phyloP scores from a whole-genome alignment of 352 stramenopile genomes.

The Aphanomyces cochlioides region DNA sequence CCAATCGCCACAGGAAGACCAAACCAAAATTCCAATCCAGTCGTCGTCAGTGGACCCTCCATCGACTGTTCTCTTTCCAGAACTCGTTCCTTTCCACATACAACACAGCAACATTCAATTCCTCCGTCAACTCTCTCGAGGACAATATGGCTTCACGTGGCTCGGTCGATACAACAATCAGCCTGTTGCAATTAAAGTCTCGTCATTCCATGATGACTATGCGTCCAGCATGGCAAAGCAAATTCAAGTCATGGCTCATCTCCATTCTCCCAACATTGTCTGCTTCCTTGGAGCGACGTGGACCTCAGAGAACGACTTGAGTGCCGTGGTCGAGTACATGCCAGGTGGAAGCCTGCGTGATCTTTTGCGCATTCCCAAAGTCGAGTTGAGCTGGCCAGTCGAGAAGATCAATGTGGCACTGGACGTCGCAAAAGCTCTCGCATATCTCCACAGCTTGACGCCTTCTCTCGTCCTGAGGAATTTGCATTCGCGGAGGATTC shows the following conservation, averaged over 20 bases:
- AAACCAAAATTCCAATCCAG: no score
- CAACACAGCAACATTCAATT: background rate
- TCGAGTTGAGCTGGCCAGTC: conserved; percentile 71
- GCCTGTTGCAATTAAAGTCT: conserved; percentile 54
- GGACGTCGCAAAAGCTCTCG: conserved; percentile 69
- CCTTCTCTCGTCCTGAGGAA: conserved; percentile 82
- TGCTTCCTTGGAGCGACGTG: conserved; percentile 64
- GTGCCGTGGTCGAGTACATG: conserved; percentile 82
- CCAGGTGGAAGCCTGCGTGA: conserved; percentile 76
- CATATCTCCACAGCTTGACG: conserved; percentile 79
- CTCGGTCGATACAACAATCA: conserved; percentile 58
- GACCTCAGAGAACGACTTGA: conserved; percentile 70
- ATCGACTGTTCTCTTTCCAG: background rate
- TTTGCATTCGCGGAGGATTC: conserved; percentile 77
- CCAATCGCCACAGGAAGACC: no score
- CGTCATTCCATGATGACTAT: conserved; percentile 31
- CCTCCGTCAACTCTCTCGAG: background rate
- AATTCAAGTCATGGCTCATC: no score
- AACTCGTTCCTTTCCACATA: background rate
- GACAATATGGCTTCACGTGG: conserved; percentile 66
- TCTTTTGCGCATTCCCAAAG: conserved; percentile 72
- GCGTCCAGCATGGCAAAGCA: background rate
- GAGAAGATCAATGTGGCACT: conserved; percentile 84
- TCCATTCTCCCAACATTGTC: no score
- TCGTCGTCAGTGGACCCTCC: no score